Evolutionary conservation across 2,329 filamentous ascomycete species (phyloP).

Genomic region (Aspergillus brasiliensis): DNA sequence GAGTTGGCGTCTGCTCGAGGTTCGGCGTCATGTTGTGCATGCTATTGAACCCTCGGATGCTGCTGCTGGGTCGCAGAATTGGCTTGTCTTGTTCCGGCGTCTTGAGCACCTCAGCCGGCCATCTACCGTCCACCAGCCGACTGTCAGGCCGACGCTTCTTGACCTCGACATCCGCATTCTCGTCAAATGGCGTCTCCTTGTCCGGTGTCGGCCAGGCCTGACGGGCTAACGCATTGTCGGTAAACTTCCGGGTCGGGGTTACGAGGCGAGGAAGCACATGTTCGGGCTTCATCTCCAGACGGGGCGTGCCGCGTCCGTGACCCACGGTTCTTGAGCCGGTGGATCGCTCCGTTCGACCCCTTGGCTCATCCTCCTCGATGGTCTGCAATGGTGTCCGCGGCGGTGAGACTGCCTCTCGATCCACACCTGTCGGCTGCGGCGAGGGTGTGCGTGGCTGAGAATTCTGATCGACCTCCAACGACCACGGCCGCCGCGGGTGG

Average conservation of each 20-base stretch:
- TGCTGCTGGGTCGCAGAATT: conserved; percentile 51
- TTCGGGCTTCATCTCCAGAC: conserved; percentile 44
- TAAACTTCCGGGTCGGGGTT: conserved; percentile 36
- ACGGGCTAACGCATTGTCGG: conserved; percentile 35
- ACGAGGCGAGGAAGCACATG: conserved; percentile 38
- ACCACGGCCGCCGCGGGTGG: conserved; percentile 31
- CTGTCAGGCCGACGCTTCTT: conserved; percentile 29
- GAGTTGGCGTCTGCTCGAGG: conserved; percentile 22
- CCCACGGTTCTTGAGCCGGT: conserved; percentile 45
- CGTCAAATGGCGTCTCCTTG: conserved; percentile 20
- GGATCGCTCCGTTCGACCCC: conserved; percentile 37
- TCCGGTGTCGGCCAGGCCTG: conserved; percentile 34
- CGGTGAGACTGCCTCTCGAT: conserved; percentile 35
- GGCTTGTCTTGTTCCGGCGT: conserved; percentile 34
- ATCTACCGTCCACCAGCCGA: conserved; percentile 18
- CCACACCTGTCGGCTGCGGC: conserved; percentile 31
- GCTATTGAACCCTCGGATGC: conserved; percentile 45
- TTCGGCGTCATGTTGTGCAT: conserved; percentile 30
- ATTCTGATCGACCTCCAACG: conserved; percentile 31
- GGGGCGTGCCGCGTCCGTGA: conserved; percentile 30
- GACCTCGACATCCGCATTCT: conserved; percentile 17
- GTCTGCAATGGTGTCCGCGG: conserved; percentile 50
- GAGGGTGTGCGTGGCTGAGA: conserved; percentile 24
- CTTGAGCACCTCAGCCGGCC: conserved; percentile 41
- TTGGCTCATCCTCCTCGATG: conserved; percentile 54